Evolutionary conservation across 305 asterid genomes (phyloP), one percentile per base, ranked within the genome.

Genomic region (Ilex paraguariensis): DNA sequence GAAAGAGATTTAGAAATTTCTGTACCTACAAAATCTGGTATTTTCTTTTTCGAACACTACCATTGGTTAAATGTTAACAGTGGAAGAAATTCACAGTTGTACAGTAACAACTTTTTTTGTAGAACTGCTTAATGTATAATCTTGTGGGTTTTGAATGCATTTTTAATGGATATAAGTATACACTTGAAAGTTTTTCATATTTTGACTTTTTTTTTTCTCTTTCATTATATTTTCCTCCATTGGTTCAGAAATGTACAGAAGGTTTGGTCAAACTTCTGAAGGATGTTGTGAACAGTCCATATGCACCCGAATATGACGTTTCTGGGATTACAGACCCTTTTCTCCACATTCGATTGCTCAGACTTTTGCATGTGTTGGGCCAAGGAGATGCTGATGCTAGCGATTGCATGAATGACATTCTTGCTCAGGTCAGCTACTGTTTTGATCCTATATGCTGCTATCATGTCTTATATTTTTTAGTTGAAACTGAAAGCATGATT

Each of bases 341-440:
- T 76, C 97, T 94, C 58, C 98, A 91, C 59, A 77, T 94, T 74
- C 78, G 87, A 80, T 80, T 91, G 86, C 91, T 94, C 71, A 85
- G 60, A 81, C 82, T 94, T 66, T 80, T 94, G 84, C 71, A 86
- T 16, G 83, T 86, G 62, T 77, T 91, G 79, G 99, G 97, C 57
- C 87, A 85, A 67, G 96, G 89, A 77, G 95, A 94, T 87, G 87
- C 86, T 64, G 97, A 91, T 69, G 92, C 97, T 57, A 94, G 98
- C 81, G 99, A 94, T 77, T 53, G 80, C 67, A 94, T 88, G 97
- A 94, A 91, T 68, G 99, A 94, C 73, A 87, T 91, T 70, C 95
- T 91, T 65, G 99, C 99, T 66, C 98, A 94, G 96, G 99, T 88
- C 68, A 74, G 73, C 73, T 68, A 32, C 66, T 66, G 65, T 59